Percentiles rank a stretch among this genome's conserved stretches.
These are phyloP conservation scores for Eutrema salsugineum DNA, from an alignment of 441 rosid genomes.

Conservation along the genomic window DNA sequence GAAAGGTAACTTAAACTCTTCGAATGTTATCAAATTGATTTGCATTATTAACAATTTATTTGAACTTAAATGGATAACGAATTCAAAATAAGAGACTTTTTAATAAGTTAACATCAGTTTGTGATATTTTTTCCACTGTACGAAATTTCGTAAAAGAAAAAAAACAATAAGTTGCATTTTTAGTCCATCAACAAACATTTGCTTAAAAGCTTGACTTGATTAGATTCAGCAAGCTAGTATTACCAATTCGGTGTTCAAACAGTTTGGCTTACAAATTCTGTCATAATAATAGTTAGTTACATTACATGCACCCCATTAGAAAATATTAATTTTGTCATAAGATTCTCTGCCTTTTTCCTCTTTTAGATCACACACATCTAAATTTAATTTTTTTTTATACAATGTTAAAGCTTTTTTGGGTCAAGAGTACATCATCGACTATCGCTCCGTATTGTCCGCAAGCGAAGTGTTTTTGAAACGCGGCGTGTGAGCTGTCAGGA, in stretches of 20 bases:
- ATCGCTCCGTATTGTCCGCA: constrained; percentile 36
- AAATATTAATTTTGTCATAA: background rate
- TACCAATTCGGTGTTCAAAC: background rate
- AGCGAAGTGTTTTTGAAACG: constrained; percentile 29
- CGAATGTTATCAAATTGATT: background rate
- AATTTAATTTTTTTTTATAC: background rate
- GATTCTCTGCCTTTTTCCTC: constrained; percentile 22
- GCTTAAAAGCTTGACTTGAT: background rate
- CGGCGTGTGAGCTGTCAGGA: constrained; percentile 32
- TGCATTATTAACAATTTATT: background rate
- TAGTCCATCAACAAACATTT: background rate
- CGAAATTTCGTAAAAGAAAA: background rate
- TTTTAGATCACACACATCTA: constrained; percentile 12
- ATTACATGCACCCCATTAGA: background rate
- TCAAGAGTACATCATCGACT: constrained; percentile 22
- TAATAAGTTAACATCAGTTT: background rate
- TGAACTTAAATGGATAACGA: background rate
- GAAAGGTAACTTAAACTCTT: background rate
- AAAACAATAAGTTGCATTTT: background rate
- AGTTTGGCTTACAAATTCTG: background rate
- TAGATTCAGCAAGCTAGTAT: background rate
- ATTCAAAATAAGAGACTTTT: background rate
- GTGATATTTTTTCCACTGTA: background rate
- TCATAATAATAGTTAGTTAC: background rate
- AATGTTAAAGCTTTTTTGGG: constrained; percentile 2